These are phyloP conservation scores for Acaromyces ingoldii DNA, from an alignment of 1,284 basidiomycete genomes.

Conservation along the genomic window DNA sequence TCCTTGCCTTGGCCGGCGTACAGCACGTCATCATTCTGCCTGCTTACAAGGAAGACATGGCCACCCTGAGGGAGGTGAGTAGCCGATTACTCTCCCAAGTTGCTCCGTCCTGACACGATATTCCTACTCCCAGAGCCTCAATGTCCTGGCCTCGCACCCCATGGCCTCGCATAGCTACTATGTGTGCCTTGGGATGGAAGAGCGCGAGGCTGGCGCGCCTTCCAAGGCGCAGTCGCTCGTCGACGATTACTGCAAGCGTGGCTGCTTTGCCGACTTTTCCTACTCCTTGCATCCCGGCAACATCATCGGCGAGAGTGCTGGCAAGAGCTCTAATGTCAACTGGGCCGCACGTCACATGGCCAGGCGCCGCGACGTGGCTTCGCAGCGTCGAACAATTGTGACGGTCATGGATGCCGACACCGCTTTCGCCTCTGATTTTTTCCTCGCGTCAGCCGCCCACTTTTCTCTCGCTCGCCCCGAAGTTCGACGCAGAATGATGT, in stretches of 20 bases:
- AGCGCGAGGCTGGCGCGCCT: slow-evolving; percentile 40
- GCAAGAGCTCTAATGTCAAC: slow-evolving; percentile 47
- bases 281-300: slow-evolving; percentile 46
- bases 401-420: slow-evolving; percentile 50
- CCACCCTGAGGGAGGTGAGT: slow-evolving; percentile 33
- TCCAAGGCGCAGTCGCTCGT: slow-evolving; percentile 40
- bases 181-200: slow-evolving; percentile 49
- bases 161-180: slow-evolving; percentile 36
- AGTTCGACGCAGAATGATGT: slow-evolving; percentile 32
- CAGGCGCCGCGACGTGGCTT: slow-evolving; percentile 10
- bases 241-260: slow-evolving; percentile 23
- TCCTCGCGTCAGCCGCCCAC: slow-evolving; percentile 39
- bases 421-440: slow-evolving; percentile 50
- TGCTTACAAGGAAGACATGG: slow-evolving; percentile 47
- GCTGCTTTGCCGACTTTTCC: slow-evolving; percentile 35
- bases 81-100: not conserved
- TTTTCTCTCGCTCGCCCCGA: slow-evolving; percentile 35
- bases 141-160: slow-evolving; percentile 48
- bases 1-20: slow-evolving; percentile 28
- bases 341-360: slow-evolving; percentile 43
- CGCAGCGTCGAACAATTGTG: slow-evolving; percentile 21
- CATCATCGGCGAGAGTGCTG: slow-evolving; percentile 44
- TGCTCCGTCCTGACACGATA: not conserved
- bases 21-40: slow-evolving; percentile 48
- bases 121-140: slow-evolving; percentile 29